These are phyloP conservation scores for Vitis hybrid DNA, from an alignment of 177 flowering plant genomes.

Conservation along the genomic window DNA sequence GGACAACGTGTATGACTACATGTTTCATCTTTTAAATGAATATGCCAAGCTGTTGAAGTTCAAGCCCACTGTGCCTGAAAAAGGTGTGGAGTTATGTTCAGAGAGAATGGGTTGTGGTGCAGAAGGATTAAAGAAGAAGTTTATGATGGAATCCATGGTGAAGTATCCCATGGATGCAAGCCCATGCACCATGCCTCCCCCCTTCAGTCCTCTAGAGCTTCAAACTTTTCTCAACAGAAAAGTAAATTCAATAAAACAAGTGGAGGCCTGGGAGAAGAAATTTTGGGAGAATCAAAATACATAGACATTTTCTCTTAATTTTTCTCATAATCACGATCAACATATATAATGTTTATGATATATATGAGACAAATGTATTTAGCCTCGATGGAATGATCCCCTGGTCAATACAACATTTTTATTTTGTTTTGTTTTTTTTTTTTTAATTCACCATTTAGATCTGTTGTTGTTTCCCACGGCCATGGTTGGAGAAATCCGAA, in stretches of 20 bases:
- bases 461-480: no score
- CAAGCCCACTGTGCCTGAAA: constrained; percentile 23
- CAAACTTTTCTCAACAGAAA: constrained; percentile 12
- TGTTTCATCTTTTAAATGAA: constrained; percentile 37
- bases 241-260: constrained; percentile 20
- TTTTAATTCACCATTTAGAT: no score
- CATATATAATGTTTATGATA: no score
- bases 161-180: constrained; percentile 19
- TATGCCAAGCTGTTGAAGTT: constrained; percentile 35
- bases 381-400: no score
- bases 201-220: constrained; percentile 28
- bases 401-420: no score
- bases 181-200: constrained; percentile 39
- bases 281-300: constrained; percentile 14
- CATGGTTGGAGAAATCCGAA: no score
- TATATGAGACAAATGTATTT: no score
- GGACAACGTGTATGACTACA: constrained; percentile 44
- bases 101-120: constrained; percentile 33
- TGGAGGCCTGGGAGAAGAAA: constrained; percentile 28
- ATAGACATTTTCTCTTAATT: no score
- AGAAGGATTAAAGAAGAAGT: constrained; percentile 19
- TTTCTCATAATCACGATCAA: no score
- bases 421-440: no score
- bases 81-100: constrained; percentile 24
- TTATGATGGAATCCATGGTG: constrained; percentile 34